Conservation (phyloP, 495 filamentous ascomycete species). For the Jackrogersella multiformis region DNA sequence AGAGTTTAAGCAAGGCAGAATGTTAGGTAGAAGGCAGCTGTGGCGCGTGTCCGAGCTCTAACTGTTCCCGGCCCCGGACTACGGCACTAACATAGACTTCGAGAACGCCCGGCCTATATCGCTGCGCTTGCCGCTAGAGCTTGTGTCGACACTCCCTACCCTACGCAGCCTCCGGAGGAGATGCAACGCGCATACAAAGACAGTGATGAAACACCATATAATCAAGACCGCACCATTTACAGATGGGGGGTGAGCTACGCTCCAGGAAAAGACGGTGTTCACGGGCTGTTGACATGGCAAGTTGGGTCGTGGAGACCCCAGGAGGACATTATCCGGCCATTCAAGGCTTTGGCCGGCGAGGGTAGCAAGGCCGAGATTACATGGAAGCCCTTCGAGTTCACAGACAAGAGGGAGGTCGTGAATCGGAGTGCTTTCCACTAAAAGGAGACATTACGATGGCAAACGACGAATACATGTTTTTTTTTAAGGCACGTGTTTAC, state of each 20-base stretch:
- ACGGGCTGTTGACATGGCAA: constrained; percentile 30
- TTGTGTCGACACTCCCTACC: constrained; percentile 29
- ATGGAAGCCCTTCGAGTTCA: constrained; percentile 56
- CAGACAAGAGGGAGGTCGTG: background rate
- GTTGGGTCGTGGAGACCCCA: constrained; percentile 27
- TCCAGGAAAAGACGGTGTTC: constrained; percentile 14
- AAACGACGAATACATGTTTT: background rate
- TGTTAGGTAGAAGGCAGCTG: constrained; percentile 7
- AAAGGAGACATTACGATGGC: background rate
- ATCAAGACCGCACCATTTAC: constrained; percentile 19
- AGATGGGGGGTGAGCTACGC: constrained; percentile 32
- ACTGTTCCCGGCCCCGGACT: constrained; percentile 22
- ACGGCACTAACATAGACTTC: constrained; percentile 8
- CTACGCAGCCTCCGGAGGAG: constrained; percentile 33
- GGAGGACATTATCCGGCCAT: constrained; percentile 20
- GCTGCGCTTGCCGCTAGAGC: constrained; percentile 32
- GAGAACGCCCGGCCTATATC: constrained; percentile 33
- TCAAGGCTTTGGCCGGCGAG: constrained; percentile 23
- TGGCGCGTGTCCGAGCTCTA: constrained; percentile 30
- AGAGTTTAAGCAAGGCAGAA: constrained; percentile 24
- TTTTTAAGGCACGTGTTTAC: background rate
- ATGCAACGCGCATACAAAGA: constrained; percentile 23
- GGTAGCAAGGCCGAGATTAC: constrained; percentile 4
- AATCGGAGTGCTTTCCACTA: background rate
- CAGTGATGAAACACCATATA: constrained; percentile 18